Evolutionary conservation across 2,329 filamentous ascomycete species (phyloP), one percentile per base, ranked within the genome.

Genomic region (Diplodia intermedia): DNA sequence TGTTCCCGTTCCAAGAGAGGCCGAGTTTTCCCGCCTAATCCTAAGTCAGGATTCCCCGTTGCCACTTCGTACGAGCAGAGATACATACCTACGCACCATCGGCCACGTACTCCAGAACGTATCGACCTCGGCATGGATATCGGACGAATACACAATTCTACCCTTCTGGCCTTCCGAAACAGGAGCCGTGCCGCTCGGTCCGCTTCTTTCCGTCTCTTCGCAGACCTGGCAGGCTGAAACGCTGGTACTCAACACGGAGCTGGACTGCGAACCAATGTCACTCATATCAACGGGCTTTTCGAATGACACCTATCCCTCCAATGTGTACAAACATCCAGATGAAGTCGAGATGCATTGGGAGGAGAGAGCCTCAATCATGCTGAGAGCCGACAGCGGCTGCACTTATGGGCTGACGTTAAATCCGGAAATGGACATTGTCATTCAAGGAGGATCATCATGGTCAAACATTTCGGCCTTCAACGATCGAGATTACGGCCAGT

Each of bases 161-260:
- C 54, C 33, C 2, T 57, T 57, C 33, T 57, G 54, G 54, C 31
- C 18, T 6, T 40, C 31, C 9, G 2, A 20, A 15, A 11, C 31
- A n/a, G 15, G 38, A 9, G 9, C 12, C 8, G 15, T 12, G n/a
- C 31, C 54, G 7, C 54, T 56, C 14, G 31, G 54, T 14, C 31
- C 54, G 29, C 14, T 56, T 20, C 54, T 56, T 23, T 36, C 29
- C 4, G 38, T 31, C 14, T 56, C 54, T 15, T 8, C 26, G 3
- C 11, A 56, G n/a, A 36, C 26, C 14, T 56, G 54, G 54, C 12
- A 40, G 23, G 26, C 54, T n/a, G 54, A 56, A 20, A 56, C 54
- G 2, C 15, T 12, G 4, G 54, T 57, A 14, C 31, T 57, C 2
- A 36, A 26, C 15, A 57, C 12, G 12, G 18, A 57, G 6, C 33